A percentile compares a stretch with the other conserved stretches of the same genome.
Evolutionary conservation across 305 asterid genomes (phyloP).

Genomic region (Solanum hybrid): DNA sequence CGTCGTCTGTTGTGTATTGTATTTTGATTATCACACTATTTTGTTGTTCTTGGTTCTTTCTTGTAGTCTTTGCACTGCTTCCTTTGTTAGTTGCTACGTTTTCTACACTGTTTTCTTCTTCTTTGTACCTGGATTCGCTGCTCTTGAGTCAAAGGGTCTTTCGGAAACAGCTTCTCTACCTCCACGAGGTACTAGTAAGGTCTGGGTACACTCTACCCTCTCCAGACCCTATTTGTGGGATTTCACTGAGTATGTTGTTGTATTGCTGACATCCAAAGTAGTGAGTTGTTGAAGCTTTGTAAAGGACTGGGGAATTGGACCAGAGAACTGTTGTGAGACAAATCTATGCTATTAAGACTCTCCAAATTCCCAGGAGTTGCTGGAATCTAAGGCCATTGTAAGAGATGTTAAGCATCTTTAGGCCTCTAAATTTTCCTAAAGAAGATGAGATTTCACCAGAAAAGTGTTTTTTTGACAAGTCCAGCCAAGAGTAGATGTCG

Average conservation of each 20-base stretch:
- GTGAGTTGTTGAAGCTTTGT: background rate
- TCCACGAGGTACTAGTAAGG: background rate
- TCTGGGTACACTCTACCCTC: background rate
- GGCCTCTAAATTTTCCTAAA: constrained; percentile 4
- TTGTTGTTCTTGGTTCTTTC: background rate
- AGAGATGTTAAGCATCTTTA: constrained; percentile 3
- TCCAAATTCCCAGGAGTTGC: background rate
- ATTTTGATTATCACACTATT: background rate
- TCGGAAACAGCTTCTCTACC: background rate
- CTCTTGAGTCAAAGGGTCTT: background rate
- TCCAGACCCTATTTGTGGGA: background rate
- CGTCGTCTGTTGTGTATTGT: background rate
- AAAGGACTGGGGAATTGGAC: background rate
- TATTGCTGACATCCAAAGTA: background rate
- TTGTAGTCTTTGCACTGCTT: background rate
- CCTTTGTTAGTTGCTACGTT: background rate
- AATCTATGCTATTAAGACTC: background rate
- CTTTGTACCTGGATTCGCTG: background rate
- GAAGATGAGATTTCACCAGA: constrained; percentile 7
- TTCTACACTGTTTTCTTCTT: background rate
- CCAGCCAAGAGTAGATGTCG: constrained; percentile 14
- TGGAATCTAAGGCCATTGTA: background rate
- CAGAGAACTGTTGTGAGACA: background rate
- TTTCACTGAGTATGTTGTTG: background rate
- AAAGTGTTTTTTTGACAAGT: constrained; percentile 6